These are phyloP conservation scores for Tilletia indica DNA, from an alignment of 1,284 basidiomycete genomes.

Conservation along the genomic window DNA sequence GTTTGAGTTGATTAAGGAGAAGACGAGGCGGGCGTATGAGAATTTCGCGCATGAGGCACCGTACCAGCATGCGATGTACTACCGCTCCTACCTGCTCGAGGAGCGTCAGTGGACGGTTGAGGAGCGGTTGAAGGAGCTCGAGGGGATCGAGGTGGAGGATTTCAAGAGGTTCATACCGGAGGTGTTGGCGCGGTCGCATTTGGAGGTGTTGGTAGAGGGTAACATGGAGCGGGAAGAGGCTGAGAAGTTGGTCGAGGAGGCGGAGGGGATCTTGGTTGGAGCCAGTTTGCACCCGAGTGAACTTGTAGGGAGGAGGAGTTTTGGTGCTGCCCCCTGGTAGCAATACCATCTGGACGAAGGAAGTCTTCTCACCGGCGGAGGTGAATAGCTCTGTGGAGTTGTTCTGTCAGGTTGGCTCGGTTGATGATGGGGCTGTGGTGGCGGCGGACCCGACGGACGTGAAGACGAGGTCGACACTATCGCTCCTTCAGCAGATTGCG, in stretches of 20 bases:
- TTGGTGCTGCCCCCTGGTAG: slow-evolving; percentile 61
- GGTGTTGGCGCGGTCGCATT: slow-evolving; percentile 69
- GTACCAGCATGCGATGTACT: slow-evolving; percentile 78
- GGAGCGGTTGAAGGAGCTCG: slow-evolving; percentile 76
- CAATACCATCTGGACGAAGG: slow-evolving; percentile 69
- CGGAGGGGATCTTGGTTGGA: slow-evolving; percentile 69
- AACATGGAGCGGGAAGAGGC: slow-evolving; percentile 84
- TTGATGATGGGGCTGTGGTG: slow-evolving; percentile 59
- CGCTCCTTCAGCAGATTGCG: slow-evolving; percentile 51
- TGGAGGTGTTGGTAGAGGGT: slow-evolving; percentile 78
- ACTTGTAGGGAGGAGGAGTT: slow-evolving; percentile 35
- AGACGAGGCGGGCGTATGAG: slow-evolving; percentile 59
- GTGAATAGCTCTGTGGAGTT: slow-evolving; percentile 69
- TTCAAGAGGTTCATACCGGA: slow-evolving; percentile 68
- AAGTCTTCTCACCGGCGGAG: slow-evolving; percentile 81
- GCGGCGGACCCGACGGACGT: slow-evolving; percentile 40
- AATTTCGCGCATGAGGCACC: slow-evolving; percentile 87
- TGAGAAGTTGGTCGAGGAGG: slow-evolving; percentile 68
- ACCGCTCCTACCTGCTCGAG: slow-evolving; percentile 69
- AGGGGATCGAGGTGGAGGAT: slow-evolving; percentile 72
- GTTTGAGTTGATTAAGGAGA: slow-evolving; percentile 80
- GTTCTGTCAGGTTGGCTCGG: slow-evolving; percentile 47
- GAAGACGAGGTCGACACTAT: slow-evolving; percentile 39
- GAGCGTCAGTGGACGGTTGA: slow-evolving; percentile 75
- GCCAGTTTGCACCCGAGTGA: slow-evolving; percentile 56